Evolutionary conservation across 1,139 yeast species (phyloP), one percentile per base, ranked within the genome.

Genomic region (Hyphopichia buzzinii): DNA sequence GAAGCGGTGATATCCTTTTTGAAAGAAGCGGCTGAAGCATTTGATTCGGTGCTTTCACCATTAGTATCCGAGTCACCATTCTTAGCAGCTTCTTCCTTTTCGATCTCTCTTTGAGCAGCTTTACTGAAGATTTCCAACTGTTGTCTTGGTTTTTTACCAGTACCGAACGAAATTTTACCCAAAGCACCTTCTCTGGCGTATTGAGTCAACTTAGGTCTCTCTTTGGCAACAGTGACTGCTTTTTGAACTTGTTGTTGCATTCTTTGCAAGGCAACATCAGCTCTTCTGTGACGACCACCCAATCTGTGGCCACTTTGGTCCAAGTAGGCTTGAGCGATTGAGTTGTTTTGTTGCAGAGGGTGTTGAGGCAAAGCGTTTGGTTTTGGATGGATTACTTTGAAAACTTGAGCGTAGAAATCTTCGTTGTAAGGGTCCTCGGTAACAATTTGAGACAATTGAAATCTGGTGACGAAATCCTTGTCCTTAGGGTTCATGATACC

Each of bases 181-280:
- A 90, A 72, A 1, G 96, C 94, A 49, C 97, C 97, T 54, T 86
- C 96, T 50, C 83, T 81, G 35, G 83, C 81, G 45, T 78, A 72
- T 48, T 78, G 84, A 23, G 79, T 80, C 52, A 76, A 74, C 67
- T 82, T 85, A 47, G 95, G 92, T 56, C 87, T 79, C 54, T 88
- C 96, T 56, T 88, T 86, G 26, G 97, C 97, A 36, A 88, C 94
- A 33, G 95, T 86, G 16, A 92, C 97, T 7, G 97, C 97, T 55
- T 86, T 86, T 57, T 90, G 95, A 39, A 94, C 97, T 65, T 92
- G 97, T 56, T 90, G 96, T 67, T 92, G 97, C 97, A 92, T 90
- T 72, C 96, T 82, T 65, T 87, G 96, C 52, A 90, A 74, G 1
- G 97, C 97, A 48, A 90, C 84, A 59, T 88, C 96, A n/a, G 94